Base-by-base conservation (phyloP, 208 protist genomes). In the Leishmania aethiopica region DNA sequence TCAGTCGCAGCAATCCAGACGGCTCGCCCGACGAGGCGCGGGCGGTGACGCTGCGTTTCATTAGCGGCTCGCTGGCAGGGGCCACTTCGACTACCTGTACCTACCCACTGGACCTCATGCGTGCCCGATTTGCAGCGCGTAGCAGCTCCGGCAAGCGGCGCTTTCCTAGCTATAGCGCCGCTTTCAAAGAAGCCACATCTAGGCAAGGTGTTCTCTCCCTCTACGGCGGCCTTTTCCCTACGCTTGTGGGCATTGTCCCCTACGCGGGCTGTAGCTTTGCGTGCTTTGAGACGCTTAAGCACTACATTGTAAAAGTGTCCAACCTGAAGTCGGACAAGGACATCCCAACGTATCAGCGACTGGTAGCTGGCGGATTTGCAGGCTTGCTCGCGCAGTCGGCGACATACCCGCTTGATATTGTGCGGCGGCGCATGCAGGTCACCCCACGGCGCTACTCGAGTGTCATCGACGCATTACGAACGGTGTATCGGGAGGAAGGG, bases 71-170 rank as follows among this genome's bases (percentile, higher is more conserved):
- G 17, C 57, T 98, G 53, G 96, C 97, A 13, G 98, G 98, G n/a
- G 95, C 97, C 53, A 99, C 97, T 2, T 92, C 96, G 35, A 96
- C 95, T 10, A 91, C 95, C 22, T 94, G 86, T 62, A 99, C 97
- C 11, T 99, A 99, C 84, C 98, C 98, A 32, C 86, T 99, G 2
- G 98, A 99, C 79, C 84, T 99, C 11, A 97, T 99, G 89, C 91
- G 98, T 28, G 96, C 98, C 22, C 81, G 97, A 66, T 92, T 99
- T 75, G 95, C 96, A 1, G 95, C 91, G 25, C 84, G 84, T 78
- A 93, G 92, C 79, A 86, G 86, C 72, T 90, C 80, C 45, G 85
- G 86, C 57, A 87, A 93, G 81, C 84, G 89, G n/a, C 87, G 88
- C 67, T 84, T 95, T 45, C 92, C 92, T 22, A 95, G 91, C 78